Evolutionary conservation across 2,329 filamentous ascomycete species (phyloP), one percentile per base, ranked within the genome.

Genomic region (Arthrinium phaeospermum): DNA sequence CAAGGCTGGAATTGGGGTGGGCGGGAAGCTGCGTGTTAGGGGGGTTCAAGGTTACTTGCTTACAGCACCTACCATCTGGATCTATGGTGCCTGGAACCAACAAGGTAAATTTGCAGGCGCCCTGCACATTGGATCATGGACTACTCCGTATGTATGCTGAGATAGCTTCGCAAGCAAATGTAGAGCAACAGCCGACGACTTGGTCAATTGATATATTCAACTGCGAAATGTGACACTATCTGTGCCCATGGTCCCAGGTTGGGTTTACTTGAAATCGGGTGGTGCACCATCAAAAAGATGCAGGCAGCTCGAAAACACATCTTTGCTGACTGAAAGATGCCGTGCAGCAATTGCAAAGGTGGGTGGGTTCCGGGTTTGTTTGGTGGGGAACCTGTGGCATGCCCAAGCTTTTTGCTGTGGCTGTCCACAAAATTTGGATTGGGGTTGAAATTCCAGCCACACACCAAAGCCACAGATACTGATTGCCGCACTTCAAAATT

Each of bases 401-500:
- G 57, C 22, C 57, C 7, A 64, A 41, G 57, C 34, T n/a, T 41
- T 49, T 41, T 64, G 4, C 4, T 64, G 57, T 64, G 57, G 57
- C 57, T 64, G 57, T 64, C 57, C 57, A 64, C 57, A 64, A 64
- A n/a, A 24, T 37, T 22, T 10, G 57, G 34, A 41, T 64, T 64
- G 57, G 57, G 57, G 57, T 64, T 64, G 57, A 64, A 41, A 41
- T 41, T 13, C 22, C 19, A 64, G 57, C 57, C 57, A 64, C 57
- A 64, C 57, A 64, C 34, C 6, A 61, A 64, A 64, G 57, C 57
- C 57, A 64, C 57, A 64, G 57, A 64, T 64, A 64, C 57, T 64
- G 57, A 64, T 64, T 64, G 34, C 57, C 57, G 57, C 57, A 64
- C 57, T 64, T 64, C 57, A 64, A 64, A 64, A 64, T 64, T 64